A percentile compares a stretch with the other conserved stretches of the same genome.
These are phyloP conservation scores for Saraca asoca DNA, from an alignment of 331 rosid genomes.

Conservation along the genomic window DNA sequence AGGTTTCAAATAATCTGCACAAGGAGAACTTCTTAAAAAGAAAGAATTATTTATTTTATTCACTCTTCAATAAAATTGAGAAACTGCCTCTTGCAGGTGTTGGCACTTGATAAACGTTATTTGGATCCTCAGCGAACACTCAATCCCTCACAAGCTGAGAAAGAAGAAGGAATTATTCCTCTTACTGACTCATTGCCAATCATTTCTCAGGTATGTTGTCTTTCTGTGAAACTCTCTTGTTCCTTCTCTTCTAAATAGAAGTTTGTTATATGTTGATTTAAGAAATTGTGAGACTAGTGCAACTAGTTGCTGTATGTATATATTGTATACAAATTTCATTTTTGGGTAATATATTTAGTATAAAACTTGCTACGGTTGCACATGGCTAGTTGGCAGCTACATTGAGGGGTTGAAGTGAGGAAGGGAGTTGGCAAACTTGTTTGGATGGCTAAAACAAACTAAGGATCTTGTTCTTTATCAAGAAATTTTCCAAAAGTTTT, in stretches of 20 bases:
- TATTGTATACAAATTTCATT: no score
- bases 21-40: slow-evolving; percentile 8
- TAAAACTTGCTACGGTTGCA: no score
- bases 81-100: slow-evolving; percentile 54
- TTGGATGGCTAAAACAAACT: no score
- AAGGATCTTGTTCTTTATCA: no score
- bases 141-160: slow-evolving; percentile 84
- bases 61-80: background rate
- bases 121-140: slow-evolving; percentile 88
- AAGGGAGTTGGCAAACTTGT: no score
- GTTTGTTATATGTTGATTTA: background rate
- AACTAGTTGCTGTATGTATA: slow-evolving; percentile 1
- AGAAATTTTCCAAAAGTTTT: no score
- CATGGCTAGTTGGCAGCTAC: no score
- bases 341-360: no score
- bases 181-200: slow-evolving; percentile 92
- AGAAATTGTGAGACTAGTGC: background rate
- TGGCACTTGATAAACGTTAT: slow-evolving; percentile 93
- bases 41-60: no score
- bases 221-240: background rate
- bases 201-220: slow-evolving; percentile 71
- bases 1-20: no score
- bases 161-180: slow-evolving; percentile 96
- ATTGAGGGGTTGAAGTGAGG: no score
- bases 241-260: slow-evolving; percentile 16